phyloP scores from a whole-genome alignment of 2,329 filamentous ascomycete species.

The Curvularia sp. region DNA sequence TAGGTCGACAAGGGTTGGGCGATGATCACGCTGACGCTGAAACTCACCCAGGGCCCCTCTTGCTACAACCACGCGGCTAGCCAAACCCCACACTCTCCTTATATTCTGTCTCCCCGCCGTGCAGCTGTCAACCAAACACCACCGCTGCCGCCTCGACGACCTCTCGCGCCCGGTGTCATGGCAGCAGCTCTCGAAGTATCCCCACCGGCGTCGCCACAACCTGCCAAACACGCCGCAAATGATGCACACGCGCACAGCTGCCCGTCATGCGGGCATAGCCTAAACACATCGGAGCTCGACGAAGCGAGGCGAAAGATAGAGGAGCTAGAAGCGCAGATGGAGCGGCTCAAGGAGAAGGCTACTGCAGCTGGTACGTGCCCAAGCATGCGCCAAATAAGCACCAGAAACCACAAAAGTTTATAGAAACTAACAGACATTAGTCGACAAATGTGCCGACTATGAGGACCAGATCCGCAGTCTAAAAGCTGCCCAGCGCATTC shows the following conservation, averaged over 20 bases:
- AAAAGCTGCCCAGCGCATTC: conserved; percentile 11
- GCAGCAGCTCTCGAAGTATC: conserved; percentile 27
- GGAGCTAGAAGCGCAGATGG: conserved; percentile 75
- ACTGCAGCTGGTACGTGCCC: conserved; percentile 62
- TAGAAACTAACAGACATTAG: conserved; percentile 42
- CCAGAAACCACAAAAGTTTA: background rate
- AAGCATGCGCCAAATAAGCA: background rate
- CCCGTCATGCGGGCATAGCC: conserved; percentile 39
- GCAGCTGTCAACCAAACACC: background rate
- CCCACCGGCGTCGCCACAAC: conserved; percentile 30
- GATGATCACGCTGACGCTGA: conserved; percentile 16
- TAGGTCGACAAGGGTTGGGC: conserved; percentile 6
- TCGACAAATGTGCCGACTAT: conserved; percentile 72
- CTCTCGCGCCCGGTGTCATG: conserved; percentile 18
- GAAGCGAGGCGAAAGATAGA: conserved; percentile 36
- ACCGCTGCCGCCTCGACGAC: background rate
- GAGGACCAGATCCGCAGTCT: conserved; percentile 76
- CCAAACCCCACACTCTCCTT: conserved; percentile 12
- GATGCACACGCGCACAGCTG: conserved; percentile 35
- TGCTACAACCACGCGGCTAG: conserved; percentile 7
- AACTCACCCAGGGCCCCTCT: conserved; percentile 12
- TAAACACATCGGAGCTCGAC: conserved; percentile 27
- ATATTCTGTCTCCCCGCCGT: background rate
- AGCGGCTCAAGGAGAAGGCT: conserved; percentile 73
- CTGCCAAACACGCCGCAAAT: conserved; percentile 28